Evolutionary conservation across 345 rosid species (phyloP).

Genomic region (Balakata baccata): DNA sequence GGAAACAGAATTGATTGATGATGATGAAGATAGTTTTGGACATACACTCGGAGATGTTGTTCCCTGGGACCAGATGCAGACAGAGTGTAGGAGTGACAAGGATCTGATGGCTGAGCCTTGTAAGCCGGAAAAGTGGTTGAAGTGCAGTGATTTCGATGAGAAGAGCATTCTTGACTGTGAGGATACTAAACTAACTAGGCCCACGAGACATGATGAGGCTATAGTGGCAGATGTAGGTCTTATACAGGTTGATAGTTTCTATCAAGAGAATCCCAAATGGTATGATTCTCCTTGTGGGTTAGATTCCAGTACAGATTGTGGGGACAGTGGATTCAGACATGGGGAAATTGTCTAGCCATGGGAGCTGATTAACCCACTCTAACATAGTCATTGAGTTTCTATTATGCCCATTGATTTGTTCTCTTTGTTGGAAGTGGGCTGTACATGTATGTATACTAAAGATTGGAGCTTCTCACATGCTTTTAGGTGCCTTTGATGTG

Average conservation of each 20-base stretch:
- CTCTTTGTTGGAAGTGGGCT: constrained; percentile 38
- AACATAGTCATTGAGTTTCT: constrained; percentile 41
- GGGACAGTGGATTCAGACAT: constrained; percentile 77
- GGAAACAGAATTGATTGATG: constrained; percentile 76
- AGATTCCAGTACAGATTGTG: constrained; percentile 79
- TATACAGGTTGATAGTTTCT: constrained; percentile 95
- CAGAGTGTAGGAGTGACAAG: constrained; percentile 65
- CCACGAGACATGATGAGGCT: constrained; percentile 71
- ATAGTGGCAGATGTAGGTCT: constrained; percentile 87
- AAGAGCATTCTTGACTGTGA: constrained; percentile 89
- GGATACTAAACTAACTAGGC: constrained; percentile 85
- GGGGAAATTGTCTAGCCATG: constrained; percentile 64
- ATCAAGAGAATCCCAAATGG: constrained; percentile 91
- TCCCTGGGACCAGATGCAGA: constrained; percentile 77
- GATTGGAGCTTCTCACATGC: constrained; percentile 39
- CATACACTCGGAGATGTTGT: constrained; percentile 89
- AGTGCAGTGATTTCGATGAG: constrained; percentile 84
- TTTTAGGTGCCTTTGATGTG: constrained; percentile 33
- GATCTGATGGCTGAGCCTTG: constrained; percentile 72
- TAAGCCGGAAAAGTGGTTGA: constrained; percentile 86
- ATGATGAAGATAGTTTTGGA: constrained; percentile 87
- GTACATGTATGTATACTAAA: constrained; percentile 54
- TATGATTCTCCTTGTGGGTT: constrained; percentile 94
- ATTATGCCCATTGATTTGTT: constrained; percentile 33
- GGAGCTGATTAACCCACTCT: constrained; percentile 36